phyloP scores from a whole-genome alignment of 2,329 filamentous ascomycete genomes.

The Myriosclerotinia curreyana region DNA sequence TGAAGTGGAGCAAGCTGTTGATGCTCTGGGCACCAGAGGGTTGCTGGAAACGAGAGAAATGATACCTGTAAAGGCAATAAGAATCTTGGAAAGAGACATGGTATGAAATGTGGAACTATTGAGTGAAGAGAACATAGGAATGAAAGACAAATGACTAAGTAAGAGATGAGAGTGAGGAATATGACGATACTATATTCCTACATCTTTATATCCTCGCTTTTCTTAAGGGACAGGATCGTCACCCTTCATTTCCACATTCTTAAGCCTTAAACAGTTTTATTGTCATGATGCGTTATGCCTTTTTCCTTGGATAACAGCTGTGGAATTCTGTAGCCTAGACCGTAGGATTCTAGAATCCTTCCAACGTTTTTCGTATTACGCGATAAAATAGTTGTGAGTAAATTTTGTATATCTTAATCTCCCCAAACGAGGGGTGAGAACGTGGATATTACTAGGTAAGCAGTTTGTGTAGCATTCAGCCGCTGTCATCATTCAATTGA shows the following conservation, averaged over 20 bases:
- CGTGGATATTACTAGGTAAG: neutral
- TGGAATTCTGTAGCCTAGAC: constrained; percentile 1
- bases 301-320: neutral
- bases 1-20: constrained; percentile 24
- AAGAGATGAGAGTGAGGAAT: neutral
- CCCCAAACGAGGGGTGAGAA: neutral
- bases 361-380: neutral
- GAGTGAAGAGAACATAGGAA: neutral
- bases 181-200: neutral
- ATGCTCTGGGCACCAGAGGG: constrained; percentile 20
- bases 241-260: constrained; percentile 12
- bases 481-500: neutral
- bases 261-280: neutral
- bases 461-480: neutral
- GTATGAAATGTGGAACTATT: too few species aligned
- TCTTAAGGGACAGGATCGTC: neutral
- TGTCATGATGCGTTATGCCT: neutral
- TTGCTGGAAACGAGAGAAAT: constrained; percentile 7
- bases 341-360: neutral
- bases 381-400: neutral
- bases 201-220: constrained; percentile 7
- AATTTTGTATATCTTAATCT: neutral
- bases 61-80: neutral
- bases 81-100: neutral
- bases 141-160: neutral